Evolutionary conservation across 2,329 filamentous ascomycete genomes (phyloP).

Genomic region (Botryotinia calthae): DNA sequence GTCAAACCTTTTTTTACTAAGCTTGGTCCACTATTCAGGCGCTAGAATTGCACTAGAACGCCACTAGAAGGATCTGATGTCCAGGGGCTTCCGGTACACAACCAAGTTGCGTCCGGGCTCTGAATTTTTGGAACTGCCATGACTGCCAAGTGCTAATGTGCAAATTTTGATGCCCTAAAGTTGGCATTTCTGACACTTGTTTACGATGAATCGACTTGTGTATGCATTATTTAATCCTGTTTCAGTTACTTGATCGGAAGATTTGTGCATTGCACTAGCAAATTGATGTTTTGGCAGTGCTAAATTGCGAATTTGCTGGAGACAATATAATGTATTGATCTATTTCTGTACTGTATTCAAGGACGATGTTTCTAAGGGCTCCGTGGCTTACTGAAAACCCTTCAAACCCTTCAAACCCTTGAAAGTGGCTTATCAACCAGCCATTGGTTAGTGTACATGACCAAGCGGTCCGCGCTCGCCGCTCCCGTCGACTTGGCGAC

Average conservation of each 20-base stretch:
- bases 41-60: constrained; percentile 6
- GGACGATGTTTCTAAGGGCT: background rate
- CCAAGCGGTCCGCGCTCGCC: background rate
- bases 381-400: background rate
- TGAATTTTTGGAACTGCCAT: background rate
- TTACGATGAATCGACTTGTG: background rate
- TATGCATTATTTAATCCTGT: background rate
- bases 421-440: background rate
- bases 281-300: background rate
- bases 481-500: background rate
- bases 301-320: no score
- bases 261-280: background rate
- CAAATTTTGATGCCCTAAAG: background rate
- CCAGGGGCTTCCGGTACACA: constrained; percentile 6
- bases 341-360: background rate
- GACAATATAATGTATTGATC: no score
- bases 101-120: background rate
- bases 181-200: background rate
- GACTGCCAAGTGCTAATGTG: background rate
- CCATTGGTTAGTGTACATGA: background rate
- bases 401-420: no score
- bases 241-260: background rate
- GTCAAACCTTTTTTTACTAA: background rate
- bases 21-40: background rate
- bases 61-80: constrained; percentile 14